phyloP scores from a whole-genome alignment of 1,284 basidiomycete species.

The Trichosporon sp. region DNA sequence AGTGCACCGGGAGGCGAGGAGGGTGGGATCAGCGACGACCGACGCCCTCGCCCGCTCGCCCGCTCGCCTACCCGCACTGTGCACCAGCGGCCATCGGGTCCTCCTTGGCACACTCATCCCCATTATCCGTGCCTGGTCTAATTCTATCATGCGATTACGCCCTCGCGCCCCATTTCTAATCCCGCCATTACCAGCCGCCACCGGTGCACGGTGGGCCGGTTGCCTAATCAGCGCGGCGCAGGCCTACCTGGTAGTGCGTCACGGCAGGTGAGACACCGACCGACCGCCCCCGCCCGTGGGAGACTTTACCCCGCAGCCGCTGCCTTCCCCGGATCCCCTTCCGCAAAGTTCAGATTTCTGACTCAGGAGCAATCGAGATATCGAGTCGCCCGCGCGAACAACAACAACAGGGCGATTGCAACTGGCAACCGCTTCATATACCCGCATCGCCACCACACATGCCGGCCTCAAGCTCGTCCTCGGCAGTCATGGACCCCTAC shows the following conservation, averaged over 20 bases:
- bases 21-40: not conserved
- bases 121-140: not conserved
- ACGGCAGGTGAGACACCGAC: not conserved
- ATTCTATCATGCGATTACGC: not conserved
- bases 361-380: not conserved
- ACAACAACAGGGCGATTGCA: not conserved
- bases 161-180: not conserved
- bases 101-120: not conserved
- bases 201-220: no score
- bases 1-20: not conserved
- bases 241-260: not conserved
- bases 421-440: not conserved
- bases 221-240: not conserved
- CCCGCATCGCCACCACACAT: not conserved
- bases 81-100: not conserved
- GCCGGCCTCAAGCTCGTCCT: not conserved
- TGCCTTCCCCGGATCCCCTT: not conserved
- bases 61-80: not conserved
- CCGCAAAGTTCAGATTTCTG: not conserved
- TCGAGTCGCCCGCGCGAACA: not conserved
- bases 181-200: not conserved
- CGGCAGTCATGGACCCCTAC: slow-evolving; percentile 8
- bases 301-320: not conserved
- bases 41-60: not conserved
- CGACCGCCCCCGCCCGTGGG: not conserved